Conservation (phyloP, 331 rosid genomes). For the Quercus phellos region DNA sequence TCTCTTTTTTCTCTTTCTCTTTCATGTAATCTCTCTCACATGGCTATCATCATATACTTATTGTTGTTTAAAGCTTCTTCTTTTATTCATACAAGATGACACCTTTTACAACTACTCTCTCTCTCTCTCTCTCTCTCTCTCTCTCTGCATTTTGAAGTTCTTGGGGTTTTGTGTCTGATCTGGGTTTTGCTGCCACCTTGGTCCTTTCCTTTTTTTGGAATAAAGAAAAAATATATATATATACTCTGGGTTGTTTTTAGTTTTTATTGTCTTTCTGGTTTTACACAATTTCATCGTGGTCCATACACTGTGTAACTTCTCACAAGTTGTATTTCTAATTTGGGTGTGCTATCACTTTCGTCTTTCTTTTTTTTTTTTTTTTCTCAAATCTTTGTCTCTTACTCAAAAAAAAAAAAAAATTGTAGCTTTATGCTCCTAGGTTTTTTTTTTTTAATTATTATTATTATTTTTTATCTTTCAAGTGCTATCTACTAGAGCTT, state of each 20-base stretch:
- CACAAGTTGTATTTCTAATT: neutral
- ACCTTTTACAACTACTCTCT: neutral
- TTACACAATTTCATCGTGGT: neutral
- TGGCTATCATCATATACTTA: neutral
- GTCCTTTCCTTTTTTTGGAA: neutral
- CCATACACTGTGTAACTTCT: neutral
- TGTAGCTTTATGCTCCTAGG: neutral
- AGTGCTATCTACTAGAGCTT: neutral
- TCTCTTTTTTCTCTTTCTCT: neutral
- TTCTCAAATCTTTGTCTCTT: neutral
- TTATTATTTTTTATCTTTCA: neutral
- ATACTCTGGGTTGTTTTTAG: neutral
- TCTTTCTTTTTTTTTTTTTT: neutral
- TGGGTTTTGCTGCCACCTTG: neutral
- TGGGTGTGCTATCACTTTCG: conserved; percentile 9
- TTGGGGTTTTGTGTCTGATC: neutral
- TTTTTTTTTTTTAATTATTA: neutral
- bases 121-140: conserved; percentile 14
- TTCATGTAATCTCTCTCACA: neutral
- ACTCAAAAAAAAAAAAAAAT: no score
- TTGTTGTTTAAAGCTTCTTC: neutral
- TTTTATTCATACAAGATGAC: neutral
- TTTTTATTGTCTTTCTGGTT: neutral
- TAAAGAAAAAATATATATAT: no score
- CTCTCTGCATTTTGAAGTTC: neutral